phyloP scores from a whole-genome alignment of 2,329 filamentous ascomycete genomes.

The Pseudocercospora eumusae region DNA sequence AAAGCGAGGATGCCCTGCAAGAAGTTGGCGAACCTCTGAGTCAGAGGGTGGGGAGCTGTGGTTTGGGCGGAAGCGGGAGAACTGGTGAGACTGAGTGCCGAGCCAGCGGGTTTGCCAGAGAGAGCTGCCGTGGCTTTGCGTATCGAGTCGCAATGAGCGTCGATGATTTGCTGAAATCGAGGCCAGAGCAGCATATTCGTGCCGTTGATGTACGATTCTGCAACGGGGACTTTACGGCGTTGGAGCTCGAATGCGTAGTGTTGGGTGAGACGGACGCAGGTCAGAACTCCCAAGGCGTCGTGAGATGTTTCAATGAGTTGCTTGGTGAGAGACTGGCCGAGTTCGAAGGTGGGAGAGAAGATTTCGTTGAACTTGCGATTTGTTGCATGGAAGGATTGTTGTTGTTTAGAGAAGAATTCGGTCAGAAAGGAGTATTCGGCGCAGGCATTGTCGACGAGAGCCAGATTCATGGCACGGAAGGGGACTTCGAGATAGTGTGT shows the following conservation, averaged over 20 bases:
- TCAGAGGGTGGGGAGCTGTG: constrained; percentile 84
- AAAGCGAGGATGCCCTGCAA: constrained; percentile 80
- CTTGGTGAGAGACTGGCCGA: constrained; percentile 76
- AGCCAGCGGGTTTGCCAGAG: constrained; percentile 52
- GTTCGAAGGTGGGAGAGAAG: constrained; percentile 84
- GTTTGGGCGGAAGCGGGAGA: constrained; percentile 62
- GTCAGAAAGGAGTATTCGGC: constrained; percentile 94
- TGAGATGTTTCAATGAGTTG: constrained; percentile 73
- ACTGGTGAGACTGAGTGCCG: constrained; percentile 56
- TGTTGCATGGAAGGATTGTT: constrained; percentile 68
- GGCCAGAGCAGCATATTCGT: constrained; percentile 97
- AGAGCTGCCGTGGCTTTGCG: constrained; percentile 57
- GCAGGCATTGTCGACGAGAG: constrained; percentile 88
- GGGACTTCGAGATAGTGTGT: constrained; percentile 86
- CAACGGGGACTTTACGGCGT: constrained; percentile 81
- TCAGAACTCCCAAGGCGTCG: constrained; percentile 80
- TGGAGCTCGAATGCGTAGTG: constrained; percentile 93
- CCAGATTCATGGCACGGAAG: constrained; percentile 93
- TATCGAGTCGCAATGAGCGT: constrained; percentile 85
- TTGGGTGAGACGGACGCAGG: constrained; percentile 93
- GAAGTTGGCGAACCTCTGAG: constrained; percentile 93
- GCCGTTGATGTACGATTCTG: constrained; percentile 89
- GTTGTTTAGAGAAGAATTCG: constrained; percentile 80
- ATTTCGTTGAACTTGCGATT: constrained; percentile 83
- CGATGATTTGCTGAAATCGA: constrained; percentile 90